Percentiles rank a stretch among this genome's conserved stretches.
These are phyloP conservation scores for Pichia sp. DNA, from an alignment of 1,139 yeast genomes.

Conservation along the genomic window DNA sequence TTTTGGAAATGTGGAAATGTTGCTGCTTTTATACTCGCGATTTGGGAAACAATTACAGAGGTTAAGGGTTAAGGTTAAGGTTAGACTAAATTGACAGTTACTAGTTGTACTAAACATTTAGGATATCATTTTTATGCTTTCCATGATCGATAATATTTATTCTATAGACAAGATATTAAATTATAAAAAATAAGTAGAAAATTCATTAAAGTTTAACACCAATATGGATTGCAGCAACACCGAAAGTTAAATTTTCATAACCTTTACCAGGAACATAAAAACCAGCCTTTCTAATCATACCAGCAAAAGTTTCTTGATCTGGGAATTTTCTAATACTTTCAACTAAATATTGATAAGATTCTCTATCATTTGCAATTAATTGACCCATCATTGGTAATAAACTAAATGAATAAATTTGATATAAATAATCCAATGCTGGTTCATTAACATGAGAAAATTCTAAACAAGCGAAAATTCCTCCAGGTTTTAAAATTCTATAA, in stretches of 20 bases:
- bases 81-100: too few species aligned
- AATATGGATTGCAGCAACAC: conserved; percentile 92
- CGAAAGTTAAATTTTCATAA: conserved; percentile 92
- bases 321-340: conserved; percentile 93
- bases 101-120: too few species aligned
- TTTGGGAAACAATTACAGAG: not conserved
- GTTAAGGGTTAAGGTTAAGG: too few species aligned
- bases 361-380: conserved; percentile 88
- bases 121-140: too few species aligned
- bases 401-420: conserved; percentile 85
- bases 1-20: not conserved
- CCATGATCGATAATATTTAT: not conserved
- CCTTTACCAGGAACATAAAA: conserved; percentile 86
- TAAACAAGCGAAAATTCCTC: conserved; percentile 95
- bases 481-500: conserved; percentile 92
- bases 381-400: conserved; percentile 93
- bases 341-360: conserved; percentile 90
- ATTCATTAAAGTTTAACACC: conserved; percentile 66
- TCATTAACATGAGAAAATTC: conserved; percentile 92
- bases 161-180: not conserved
- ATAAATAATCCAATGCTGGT: conserved; percentile 63
- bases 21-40: conserved; percentile 8
- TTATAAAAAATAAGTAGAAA: not conserved
- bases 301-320: conserved; percentile 80
- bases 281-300: conserved; percentile 93